Percentiles rank a stretch among this genome's conserved stretches.
Evolutionary conservation across 352 stramenopile genomes (phyloP).

Genomic region (Phytophthora pseudosyringae): DNA sequence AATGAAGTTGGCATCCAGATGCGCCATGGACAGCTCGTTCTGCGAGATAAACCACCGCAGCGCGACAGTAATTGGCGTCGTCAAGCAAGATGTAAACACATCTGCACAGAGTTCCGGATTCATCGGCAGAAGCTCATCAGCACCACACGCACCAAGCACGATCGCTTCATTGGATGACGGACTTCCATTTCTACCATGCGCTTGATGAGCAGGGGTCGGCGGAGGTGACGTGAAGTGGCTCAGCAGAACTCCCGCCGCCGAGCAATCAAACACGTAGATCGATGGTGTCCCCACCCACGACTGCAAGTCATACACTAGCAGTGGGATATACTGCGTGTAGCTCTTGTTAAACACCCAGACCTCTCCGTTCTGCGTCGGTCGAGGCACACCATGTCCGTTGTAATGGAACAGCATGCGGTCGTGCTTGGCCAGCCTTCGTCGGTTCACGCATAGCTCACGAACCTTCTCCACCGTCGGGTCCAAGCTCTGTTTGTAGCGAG

Average conservation of each 20-base stretch:
- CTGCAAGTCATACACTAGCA: slow-evolving; percentile 96
- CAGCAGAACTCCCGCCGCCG: slow-evolving; percentile 94
- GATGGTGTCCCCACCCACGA: slow-evolving; percentile 93
- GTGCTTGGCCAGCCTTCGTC: slow-evolving; percentile 92
- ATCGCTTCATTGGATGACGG: slow-evolving; percentile 90
- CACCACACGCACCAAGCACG: slow-evolving; percentile 95
- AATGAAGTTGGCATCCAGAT: slow-evolving; percentile 87
- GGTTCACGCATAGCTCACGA: slow-evolving; percentile 91
- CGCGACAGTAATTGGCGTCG: slow-evolving; percentile 98
- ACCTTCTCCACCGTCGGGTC: slow-evolving; percentile 98
- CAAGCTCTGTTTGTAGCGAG: slow-evolving; percentile 94
- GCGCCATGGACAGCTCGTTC: slow-evolving; percentile 90
- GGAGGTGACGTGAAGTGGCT: slow-evolving; percentile 90
- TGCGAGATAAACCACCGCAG: slow-evolving; percentile 98
- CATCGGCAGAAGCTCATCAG: slow-evolving; percentile 96
- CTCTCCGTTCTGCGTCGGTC: slow-evolving; percentile 97
- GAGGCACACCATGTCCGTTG: slow-evolving; percentile 99
- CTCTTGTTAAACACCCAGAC: slow-evolving; percentile 99
- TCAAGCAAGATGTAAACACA: slow-evolving; percentile 99
- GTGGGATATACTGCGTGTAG: slow-evolving; percentile 99
- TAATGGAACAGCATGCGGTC: slow-evolving; percentile 99
- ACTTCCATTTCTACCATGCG: slow-evolving; percentile 30
- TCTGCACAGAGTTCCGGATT: slow-evolving; percentile 98
- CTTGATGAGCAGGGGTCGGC: slow-evolving; percentile 26
- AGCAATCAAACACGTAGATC: slow-evolving; percentile 99